Conservation (phyloP, 768 basidiomycete genomes). For the Leccinum incarnatum region DNA sequence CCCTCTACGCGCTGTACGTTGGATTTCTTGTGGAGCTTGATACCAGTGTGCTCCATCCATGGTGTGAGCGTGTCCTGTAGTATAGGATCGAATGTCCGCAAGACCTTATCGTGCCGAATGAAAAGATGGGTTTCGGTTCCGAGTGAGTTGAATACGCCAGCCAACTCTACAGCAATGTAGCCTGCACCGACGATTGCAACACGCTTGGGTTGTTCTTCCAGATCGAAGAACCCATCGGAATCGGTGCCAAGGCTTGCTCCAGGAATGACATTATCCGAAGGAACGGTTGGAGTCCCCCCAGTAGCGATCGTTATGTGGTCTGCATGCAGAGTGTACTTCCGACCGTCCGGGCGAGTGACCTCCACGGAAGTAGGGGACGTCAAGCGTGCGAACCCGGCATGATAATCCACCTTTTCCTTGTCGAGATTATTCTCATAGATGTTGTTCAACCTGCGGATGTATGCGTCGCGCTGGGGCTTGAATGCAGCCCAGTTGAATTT, state of each 20-base stretch:
- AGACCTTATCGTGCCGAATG: conserved; percentile 85
- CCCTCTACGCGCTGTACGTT: conserved; percentile 78
- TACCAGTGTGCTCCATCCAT: conserved; percentile 94
- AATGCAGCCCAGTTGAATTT: conserved; percentile 88
- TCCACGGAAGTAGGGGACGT: conserved; percentile 67
- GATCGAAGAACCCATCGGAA: conserved; percentile 95
- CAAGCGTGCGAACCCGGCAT: conserved; percentile 76
- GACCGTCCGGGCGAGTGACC: conserved; percentile 66
- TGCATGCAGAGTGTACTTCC: conserved; percentile 67
- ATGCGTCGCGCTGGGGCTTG: conserved; percentile 94
- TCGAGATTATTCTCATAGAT: conserved; percentile 90
- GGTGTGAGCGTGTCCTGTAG: conserved; percentile 81
- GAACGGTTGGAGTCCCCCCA: conserved; percentile 81
- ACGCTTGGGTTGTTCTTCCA: conserved; percentile 86
- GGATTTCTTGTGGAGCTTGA: conserved; percentile 79
- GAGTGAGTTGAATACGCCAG: conserved; percentile 88
- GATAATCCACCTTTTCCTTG: conserved; percentile 85
- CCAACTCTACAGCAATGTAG: conserved; percentile 97
- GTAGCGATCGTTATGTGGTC: conserved; percentile 83
- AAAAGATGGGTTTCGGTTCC: conserved; percentile 90
- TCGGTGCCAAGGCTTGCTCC: conserved; percentile 89
- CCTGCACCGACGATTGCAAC: conserved; percentile 96
- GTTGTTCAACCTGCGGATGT: conserved; percentile 83
- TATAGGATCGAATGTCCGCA: conserved; percentile 89
- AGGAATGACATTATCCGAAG: conserved; percentile 75